Evolutionary conservation across 1,284 basidiomycete genomes (phyloP).

Genomic region (Ustilago esculenta): DNA sequence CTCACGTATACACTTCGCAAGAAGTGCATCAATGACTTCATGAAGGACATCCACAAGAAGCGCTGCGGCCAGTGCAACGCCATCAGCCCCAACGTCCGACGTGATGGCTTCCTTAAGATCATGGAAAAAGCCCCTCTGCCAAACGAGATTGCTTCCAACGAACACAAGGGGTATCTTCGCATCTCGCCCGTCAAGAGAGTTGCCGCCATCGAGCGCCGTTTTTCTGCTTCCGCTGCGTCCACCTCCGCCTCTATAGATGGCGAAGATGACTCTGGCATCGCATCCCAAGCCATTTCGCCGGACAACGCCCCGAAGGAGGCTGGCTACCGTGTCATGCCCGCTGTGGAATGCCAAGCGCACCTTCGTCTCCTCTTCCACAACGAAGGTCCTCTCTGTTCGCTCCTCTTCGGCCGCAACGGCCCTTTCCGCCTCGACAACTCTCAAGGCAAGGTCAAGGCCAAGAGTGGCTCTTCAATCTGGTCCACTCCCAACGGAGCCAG

Average conservation of each 20-base stretch:
- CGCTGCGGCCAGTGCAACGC: slow-evolving; percentile 80
- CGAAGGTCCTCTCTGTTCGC: slow-evolving; percentile 81
- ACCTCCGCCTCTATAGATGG: slow-evolving; percentile 18
- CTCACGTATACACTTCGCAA: slow-evolving; percentile 88
- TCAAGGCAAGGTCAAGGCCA: slow-evolving; percentile 30
- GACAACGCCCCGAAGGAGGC: slow-evolving; percentile 57
- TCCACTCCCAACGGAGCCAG: slow-evolving; percentile 71
- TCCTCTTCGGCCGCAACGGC: slow-evolving; percentile 93
- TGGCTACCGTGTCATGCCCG: slow-evolving; percentile 78
- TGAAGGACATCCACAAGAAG: slow-evolving; percentile 77
- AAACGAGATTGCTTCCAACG: slow-evolving; percentile 37
- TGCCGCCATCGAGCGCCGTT: slow-evolving; percentile 34
- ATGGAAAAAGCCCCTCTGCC: slow-evolving; percentile 73
- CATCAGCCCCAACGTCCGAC: slow-evolving; percentile 88
- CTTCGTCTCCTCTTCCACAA: slow-evolving; percentile 87
- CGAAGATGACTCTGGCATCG: slow-evolving; percentile 25
- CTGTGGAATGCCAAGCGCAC: slow-evolving; percentile 92
- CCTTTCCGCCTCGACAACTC: slow-evolving; percentile 71
- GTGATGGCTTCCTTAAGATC: slow-evolving; percentile 92
- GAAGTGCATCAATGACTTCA: slow-evolving; percentile 82
- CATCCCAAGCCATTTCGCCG: slow-evolving; percentile 38
- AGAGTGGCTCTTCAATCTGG: slow-evolving; percentile 30
- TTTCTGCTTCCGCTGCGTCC: slow-evolving; percentile 19
- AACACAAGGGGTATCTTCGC: slow-evolving; percentile 35
- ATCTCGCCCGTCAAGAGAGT: slow-evolving; percentile 57